Base-by-base conservation (phyloP, 176 grass and related monocot genomes). In the Aechmea fasciata region DNA sequence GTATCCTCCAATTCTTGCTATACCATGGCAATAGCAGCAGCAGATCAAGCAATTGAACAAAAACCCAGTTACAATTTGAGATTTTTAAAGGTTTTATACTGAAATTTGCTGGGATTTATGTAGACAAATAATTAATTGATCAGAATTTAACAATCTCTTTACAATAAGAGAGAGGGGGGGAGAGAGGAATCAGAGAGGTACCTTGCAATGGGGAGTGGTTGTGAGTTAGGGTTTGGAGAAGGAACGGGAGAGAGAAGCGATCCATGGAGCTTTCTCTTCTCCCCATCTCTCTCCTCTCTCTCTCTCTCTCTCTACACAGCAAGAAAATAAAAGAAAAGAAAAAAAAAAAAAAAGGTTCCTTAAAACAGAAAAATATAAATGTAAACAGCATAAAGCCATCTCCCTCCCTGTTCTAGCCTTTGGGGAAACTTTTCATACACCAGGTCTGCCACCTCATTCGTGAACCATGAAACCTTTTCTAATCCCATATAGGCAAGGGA, bases 361-460 rank as follows among this genome's bases (percentile, higher is more conserved):
- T 22, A 54, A 69, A 78, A 62, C 75, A 78, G 64, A 69, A 79
- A 76, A 71, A 63, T 57, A 12, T 59, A 78, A 50, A 55, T 51
- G 54, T 26, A 8, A 41, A 41, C 33, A 41, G 33, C 33, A 67
- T 33, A 9, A 50, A 74, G 18, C 53, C 19, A 15, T 48, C 64
- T 49, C 79, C 62, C 22, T 73, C 67, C 47, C 54, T 24, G 11
- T 80, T 50, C 25, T 81, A 33, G 50, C 33, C 50, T 64, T 68
- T 47, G 25, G 29, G 18, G 18, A 7, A 41, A 41, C 33, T 41
- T 41, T 41, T 5, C 33, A 3, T 41, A 41, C 5, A 41, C 33
- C 33, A 41, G 0, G 5, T 41, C 5, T 41, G 5, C 33, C 33
- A 41, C 33, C 33, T 41, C 33, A 41, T 41, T 7, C 33, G 33